Percentiles rank a stretch among this genome's conserved stretches.
These are phyloP conservation scores for Trichoderma afroharzianum DNA, from an alignment of 2,329 filamentous ascomycete genomes.

Conservation along the genomic window DNA sequence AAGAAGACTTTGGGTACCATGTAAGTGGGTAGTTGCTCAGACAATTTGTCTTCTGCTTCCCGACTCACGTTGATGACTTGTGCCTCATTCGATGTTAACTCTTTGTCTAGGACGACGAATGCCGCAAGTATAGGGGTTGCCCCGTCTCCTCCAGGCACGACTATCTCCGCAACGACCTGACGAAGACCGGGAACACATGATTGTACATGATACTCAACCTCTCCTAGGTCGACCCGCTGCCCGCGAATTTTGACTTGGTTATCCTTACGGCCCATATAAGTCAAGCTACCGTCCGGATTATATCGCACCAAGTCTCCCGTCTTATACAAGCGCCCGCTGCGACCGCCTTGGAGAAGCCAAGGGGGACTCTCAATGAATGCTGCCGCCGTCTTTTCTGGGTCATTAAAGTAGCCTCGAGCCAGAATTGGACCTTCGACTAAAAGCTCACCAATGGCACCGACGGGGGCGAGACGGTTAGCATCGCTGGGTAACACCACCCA, in stretches of 20 bases:
- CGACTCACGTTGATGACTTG: background rate
- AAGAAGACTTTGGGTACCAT: slow-evolving; percentile 41
- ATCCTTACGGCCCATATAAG: slow-evolving; percentile 51
- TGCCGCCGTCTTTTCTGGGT: no score
- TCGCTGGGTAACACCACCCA: slow-evolving; percentile 27
- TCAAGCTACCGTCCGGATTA: slow-evolving; percentile 36
- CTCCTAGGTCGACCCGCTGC: slow-evolving; percentile 47
- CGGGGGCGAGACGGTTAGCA: slow-evolving; percentile 21
- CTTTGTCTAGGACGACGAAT: background rate
- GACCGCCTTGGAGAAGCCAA: slow-evolving; percentile 18
- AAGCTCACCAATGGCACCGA: slow-evolving; percentile 27
- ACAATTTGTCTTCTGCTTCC: background rate
- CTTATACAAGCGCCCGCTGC: slow-evolving; percentile 38
- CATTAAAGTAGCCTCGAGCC: slow-evolving; percentile 23
- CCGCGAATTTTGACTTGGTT: slow-evolving; percentile 58
- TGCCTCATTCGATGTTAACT: background rate
- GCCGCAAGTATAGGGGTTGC: background rate
- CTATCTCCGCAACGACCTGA: background rate
- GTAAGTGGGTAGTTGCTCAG: slow-evolving; percentile 27
- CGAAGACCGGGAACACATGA: no score
- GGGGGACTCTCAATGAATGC: slow-evolving; percentile 22
- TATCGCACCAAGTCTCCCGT: slow-evolving; percentile 47
- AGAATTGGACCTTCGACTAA: slow-evolving; percentile 28
- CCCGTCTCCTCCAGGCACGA: background rate
- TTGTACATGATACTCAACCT: slow-evolving; percentile 20